These are phyloP conservation scores for Fistulifera pelliculosa DNA, from an alignment of 108 stramenopile species.

Conservation along the genomic window DNA sequence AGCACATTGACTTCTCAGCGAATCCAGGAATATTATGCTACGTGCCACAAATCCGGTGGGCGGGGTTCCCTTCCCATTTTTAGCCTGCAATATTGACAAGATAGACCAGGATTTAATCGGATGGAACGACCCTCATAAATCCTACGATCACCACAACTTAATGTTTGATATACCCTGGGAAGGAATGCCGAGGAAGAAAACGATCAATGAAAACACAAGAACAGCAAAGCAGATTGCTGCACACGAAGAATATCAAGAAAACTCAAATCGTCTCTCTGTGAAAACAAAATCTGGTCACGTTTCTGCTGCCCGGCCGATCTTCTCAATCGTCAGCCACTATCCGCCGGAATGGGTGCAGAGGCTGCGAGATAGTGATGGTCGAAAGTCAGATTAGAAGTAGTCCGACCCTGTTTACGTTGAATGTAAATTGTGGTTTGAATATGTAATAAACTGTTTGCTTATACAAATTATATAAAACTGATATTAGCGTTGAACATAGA, in stretches of 20 bases:
- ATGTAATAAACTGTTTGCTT: too few relatives aligned
- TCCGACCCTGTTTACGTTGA: too few relatives aligned
- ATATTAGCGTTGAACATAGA: too few relatives aligned
- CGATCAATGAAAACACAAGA: not conserved
- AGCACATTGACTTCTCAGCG: conserved; percentile 60
- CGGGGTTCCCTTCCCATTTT: conserved; percentile 49
- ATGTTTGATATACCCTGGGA: conserved; percentile 57
- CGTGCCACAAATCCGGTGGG: conserved; percentile 47
- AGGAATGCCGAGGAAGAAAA: conserved; percentile 8
- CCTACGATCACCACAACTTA: conserved; percentile 55
- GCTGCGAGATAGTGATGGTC: not conserved
- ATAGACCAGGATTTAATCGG: conserved; percentile 54
- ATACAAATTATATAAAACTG: too few relatives aligned
- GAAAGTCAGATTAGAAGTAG: too few relatives aligned
- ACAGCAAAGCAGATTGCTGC: not conserved
- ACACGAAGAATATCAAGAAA: conserved; percentile 13
- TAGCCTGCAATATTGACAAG: conserved; percentile 57
- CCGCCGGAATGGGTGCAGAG: conserved; percentile 21
- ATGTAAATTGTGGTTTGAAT: too few relatives aligned
- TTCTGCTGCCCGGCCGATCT: conserved; percentile 26
- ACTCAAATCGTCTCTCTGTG: conserved; percentile 1
- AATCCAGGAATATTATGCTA: conserved; percentile 48
- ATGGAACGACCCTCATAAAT: conserved; percentile 47
- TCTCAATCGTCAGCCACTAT: conserved; percentile 52
- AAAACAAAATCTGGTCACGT: not conserved